These are phyloP conservation scores for Tephrocybe sp. DNA, from an alignment of 768 basidiomycete species.

Conservation along the genomic window DNA sequence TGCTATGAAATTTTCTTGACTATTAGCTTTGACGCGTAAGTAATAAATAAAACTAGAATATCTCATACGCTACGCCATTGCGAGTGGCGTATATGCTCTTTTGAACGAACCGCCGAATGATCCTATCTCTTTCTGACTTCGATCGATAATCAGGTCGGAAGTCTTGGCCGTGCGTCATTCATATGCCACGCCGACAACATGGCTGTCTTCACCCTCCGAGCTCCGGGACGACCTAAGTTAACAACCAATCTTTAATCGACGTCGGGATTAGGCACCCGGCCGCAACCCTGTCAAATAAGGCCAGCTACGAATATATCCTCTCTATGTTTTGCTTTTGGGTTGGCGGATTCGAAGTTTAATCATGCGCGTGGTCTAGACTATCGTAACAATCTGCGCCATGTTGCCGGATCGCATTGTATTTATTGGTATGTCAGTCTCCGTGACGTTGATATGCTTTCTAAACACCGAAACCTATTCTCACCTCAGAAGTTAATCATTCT, in stretches of 20 bases:
- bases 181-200: background rate
- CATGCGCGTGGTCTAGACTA: background rate
- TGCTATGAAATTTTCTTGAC: no score
- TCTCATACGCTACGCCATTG: no score
- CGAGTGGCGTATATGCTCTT: slow-evolving; percentile 2
- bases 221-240: background rate
- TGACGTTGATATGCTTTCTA: slow-evolving; percentile 1
- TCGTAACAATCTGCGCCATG: slow-evolving; percentile 6
- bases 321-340: slow-evolving; percentile 5
- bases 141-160: slow-evolving; percentile 1
- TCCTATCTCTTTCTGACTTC: background rate
- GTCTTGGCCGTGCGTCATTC: background rate
- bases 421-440: background rate
- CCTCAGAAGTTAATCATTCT: background rate
- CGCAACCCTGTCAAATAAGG: slow-evolving; percentile 6
- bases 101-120: background rate
- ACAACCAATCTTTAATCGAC: background rate
- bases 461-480: background rate
- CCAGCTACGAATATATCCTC: background rate
- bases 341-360: slow-evolving; percentile 7
- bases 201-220: background rate
- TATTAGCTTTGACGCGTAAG: no score
- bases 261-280: slow-evolving; percentile 8
- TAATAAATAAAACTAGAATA: no score
- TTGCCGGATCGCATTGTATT: slow-evolving; percentile 3